Evolutionary conservation across 495 filamentous ascomycete genomes (phyloP).

Genomic region (Platismatia glauca): DNA sequence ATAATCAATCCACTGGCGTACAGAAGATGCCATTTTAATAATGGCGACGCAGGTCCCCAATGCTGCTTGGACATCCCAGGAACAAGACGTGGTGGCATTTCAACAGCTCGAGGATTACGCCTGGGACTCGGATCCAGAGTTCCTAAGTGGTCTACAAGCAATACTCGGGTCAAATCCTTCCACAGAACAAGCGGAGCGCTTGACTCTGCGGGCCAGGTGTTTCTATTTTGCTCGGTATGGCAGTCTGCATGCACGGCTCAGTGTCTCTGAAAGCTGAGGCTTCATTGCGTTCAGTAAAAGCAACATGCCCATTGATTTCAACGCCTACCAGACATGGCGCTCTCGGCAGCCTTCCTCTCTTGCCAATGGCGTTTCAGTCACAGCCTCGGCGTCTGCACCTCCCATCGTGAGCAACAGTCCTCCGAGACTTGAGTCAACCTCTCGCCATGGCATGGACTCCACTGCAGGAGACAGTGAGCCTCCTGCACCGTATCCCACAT

Average conservation of each 20-base stretch:
- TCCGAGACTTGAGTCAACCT: background rate
- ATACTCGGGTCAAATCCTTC: slow-evolving; percentile 38
- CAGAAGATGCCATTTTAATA: background rate
- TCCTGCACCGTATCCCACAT: slow-evolving; percentile 60
- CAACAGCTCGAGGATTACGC: slow-evolving; percentile 28
- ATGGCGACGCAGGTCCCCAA: slow-evolving; percentile 2
- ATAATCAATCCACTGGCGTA: no score
- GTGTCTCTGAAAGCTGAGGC: background rate
- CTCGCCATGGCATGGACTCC: background rate
- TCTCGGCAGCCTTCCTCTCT: slow-evolving; percentile 8
- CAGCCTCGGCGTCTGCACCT: background rate
- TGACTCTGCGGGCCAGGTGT: slow-evolving; percentile 44
- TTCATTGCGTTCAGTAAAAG: slow-evolving; percentile 30
- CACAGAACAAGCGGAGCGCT: slow-evolving; percentile 37
- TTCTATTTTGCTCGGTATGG: slow-evolving; percentile 44
- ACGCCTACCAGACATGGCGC: slow-evolving; percentile 37
- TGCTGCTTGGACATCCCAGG: background rate
- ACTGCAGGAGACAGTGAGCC: slow-evolving; percentile 8
- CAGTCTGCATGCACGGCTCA: background rate
- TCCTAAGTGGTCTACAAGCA: slow-evolving; percentile 40
- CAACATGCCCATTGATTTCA: slow-evolving; percentile 35
- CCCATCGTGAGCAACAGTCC: background rate
- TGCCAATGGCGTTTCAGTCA: background rate
- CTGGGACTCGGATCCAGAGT: slow-evolving; percentile 38
- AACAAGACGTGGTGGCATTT: slow-evolving; percentile 5